Base-by-base conservation (phyloP, 2,329 filamentous ascomycete species). In the Botryotinia calthae region DNA sequence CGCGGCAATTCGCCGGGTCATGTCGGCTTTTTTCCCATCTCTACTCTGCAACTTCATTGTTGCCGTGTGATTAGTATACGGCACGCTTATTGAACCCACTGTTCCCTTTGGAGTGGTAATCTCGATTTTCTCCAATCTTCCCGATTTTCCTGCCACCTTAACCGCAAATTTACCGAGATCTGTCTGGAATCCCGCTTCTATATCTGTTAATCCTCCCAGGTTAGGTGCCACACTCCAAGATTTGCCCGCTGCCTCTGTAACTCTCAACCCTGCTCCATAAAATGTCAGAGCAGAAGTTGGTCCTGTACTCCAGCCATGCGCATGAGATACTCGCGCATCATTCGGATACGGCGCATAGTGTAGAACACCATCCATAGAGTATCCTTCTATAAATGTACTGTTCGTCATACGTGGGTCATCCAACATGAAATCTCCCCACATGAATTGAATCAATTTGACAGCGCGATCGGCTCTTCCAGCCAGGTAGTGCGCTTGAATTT, bases 361-460 rank as follows among this genome's bases (percentile, higher is more conserved):
- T 10, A 84, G 79, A 61, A 84, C 80, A 4, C 87, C 87, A 74
- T 90, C 84, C 0, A 79, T 79, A 1, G 87, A 82, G 73, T 88
- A 90, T 0, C 88, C 88, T 79, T 90, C 89, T 40, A 89, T 84
- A 31, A 87, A 84, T 0, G 89, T 90, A 59, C 84, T 86, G 72
- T 85, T 82, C 0, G 88, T 89, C n/a, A 87, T 87, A 75, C 87
- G 85, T 1, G 85, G 83, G 73, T 89, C 84, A 73, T 85, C 82
- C 25, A 88, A 80, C 78, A 72, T 81, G 76, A 90, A 90, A 86
- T 87, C 89, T 18, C 88, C 88, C 88, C 88, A 90, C 66, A 83
- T 84, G 14, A 81, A 81, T 9, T 87, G 85, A 46, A 90, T 86
- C 25, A 90, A 83, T 18, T 86, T 82, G 0, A 91, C 80, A 0